phyloP scores from a whole-genome alignment of 345 rosid species.

The Psidium friedrichsthalianum region DNA sequence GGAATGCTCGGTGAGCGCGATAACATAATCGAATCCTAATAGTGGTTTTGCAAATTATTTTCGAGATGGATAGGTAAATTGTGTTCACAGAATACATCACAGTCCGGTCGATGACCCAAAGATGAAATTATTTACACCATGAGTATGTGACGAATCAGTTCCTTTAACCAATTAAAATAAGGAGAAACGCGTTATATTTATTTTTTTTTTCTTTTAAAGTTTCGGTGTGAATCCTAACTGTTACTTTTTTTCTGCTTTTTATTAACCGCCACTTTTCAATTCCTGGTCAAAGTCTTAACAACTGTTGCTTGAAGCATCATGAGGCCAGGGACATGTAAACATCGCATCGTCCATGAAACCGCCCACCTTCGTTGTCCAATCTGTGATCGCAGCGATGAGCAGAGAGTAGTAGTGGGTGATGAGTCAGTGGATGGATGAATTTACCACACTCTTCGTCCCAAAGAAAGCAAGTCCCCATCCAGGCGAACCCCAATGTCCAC shows the following conservation, averaged over 20 bases:
- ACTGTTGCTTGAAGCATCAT: background rate
- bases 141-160: background rate
- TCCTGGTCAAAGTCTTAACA: background rate
- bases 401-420: background rate
- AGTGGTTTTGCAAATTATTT: background rate
- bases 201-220: background rate
- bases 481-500: background rate
- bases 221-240: background rate
- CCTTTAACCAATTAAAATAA: background rate
- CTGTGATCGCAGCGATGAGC: background rate
- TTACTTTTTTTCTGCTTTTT: background rate
- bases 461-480: background rate
- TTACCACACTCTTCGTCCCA: background rate
- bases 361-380: background rate
- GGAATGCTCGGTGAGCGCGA: fast-evolving
- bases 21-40: background rate
- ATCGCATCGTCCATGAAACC: background rate
- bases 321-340: background rate
- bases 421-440: background rate
- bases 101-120: background rate
- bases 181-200: background rate
- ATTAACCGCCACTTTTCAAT: background rate
- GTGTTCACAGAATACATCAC: background rate
- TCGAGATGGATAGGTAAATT: fast-evolving
- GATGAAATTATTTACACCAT: background rate